Conservation (phyloP, 2,329 filamentous ascomycete species). For the Pestalotiopsis sp. region DNA sequence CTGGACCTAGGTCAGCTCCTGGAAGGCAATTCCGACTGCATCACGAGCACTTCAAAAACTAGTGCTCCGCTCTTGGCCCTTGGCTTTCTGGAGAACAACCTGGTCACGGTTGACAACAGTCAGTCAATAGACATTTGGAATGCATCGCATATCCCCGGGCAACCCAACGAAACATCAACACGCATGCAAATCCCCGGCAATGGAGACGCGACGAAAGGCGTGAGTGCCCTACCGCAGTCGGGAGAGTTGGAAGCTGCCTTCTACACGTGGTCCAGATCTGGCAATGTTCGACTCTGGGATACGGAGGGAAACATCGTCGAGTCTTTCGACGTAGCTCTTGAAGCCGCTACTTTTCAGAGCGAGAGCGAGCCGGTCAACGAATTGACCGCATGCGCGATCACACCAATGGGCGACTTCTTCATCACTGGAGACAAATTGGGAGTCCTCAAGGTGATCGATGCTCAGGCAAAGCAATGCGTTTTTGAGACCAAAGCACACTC, state of each 20-base stretch:
- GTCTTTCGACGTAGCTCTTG: slow-evolving; percentile 68
- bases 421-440: slow-evolving; percentile 86
- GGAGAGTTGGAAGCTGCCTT: slow-evolving; percentile 71
- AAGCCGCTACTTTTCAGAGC: slow-evolving; percentile 54
- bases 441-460: slow-evolving; percentile 72
- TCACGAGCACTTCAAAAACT: slow-evolving; percentile 40
- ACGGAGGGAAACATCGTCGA: slow-evolving; percentile 68
- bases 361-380: slow-evolving; percentile 60
- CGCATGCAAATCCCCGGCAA: slow-evolving; percentile 63
- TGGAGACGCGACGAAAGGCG: slow-evolving; percentile 70
- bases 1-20: slow-evolving; percentile 53
- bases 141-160: slow-evolving; percentile 44
- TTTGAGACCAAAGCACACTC: slow-evolving; percentile 84
- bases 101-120: slow-evolving; percentile 75
- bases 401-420: slow-evolving; percentile 64
- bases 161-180: slow-evolving; percentile 37
- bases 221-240: slow-evolving; percentile 63
- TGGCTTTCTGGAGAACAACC: slow-evolving; percentile 65
- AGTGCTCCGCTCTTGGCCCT: slow-evolving; percentile 62
- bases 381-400: slow-evolving; percentile 60
- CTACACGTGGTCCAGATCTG: slow-evolving; percentile 85
- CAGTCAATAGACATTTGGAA: slow-evolving; percentile 73
- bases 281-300: slow-evolving; percentile 82
- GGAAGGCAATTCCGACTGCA: slow-evolving; percentile 38
- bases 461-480: slow-evolving; percentile 59